Base-by-base conservation (phyloP, 2,329 filamentous ascomycete species). In the Penicillium sp. region DNA sequence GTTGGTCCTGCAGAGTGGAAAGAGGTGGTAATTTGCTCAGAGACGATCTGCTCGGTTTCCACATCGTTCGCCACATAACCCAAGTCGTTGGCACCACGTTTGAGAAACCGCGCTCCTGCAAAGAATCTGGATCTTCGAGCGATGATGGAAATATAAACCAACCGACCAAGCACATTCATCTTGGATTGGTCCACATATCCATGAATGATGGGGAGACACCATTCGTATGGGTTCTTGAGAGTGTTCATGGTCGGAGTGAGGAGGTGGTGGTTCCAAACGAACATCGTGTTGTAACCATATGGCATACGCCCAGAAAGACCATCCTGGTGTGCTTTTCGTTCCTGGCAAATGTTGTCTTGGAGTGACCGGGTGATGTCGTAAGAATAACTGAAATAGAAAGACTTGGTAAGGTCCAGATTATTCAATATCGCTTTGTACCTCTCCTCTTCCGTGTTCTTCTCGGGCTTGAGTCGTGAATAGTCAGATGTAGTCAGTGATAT, bases 31-130 rank as follows among this genome's bases (percentile, higher is more conserved):
- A 91, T 73, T 55, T 89, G 87, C 61, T 98, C 93, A 0, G 90
- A 93, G 4, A 98, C 90, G 45, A 98, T 96, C 63, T 98, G 93
- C 67, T 98, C 93, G 1, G 93, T 97, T 68, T 98, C 94, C 16
- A 98, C 93, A 65, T 98, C 94, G 60, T 98, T 98, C 36, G 93
- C 94, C 39, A 98, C 93, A 62, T 94, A 94, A 10, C 93, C 91
- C 41, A 90, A 64, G 63, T 98, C 93, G 58, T 98, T 98, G 33
- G 89, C 86, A 20, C 93, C 93, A 42, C 93, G 83, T 66, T 98
- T 98, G 37, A 98, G 69, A 53, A 96, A 98, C 3, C 93, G 79
- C 25, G 93, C 93, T 18, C 93, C 93, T 2, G 93, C 93, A 65
- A 97, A 98, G 65, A 87, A 88, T 7, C 93, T 80, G 11, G 93